phyloP scores from a whole-genome alignment of 306 rosid genomes.

The Cicer arietinum region DNA sequence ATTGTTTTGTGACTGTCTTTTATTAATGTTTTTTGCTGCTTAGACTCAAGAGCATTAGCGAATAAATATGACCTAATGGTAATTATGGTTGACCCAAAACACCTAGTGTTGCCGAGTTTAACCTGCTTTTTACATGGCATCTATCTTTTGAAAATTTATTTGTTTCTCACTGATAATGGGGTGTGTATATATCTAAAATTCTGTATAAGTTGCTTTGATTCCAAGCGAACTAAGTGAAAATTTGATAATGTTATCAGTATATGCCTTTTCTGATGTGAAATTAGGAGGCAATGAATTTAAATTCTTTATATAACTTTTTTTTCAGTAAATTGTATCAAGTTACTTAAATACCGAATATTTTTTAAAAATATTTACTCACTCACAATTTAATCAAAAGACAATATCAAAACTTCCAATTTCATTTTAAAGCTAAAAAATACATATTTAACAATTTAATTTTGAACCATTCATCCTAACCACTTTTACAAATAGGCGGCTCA shows the following conservation, averaged over 20 bases:
- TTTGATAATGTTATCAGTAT: not conserved
- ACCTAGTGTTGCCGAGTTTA: conserved; percentile 20
- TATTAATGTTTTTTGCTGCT: not conserved
- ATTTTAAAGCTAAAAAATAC: too few relatives aligned
- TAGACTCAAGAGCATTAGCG: not conserved
- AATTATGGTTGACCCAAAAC: conserved; percentile 19
- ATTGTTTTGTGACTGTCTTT: not conserved
- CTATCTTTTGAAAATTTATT: conserved; percentile 6
- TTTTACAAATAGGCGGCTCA: too few relatives aligned
- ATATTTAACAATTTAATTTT: too few relatives aligned
- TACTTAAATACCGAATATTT: too few relatives aligned
- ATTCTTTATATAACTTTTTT: too few relatives aligned
- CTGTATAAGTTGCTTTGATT: conserved; percentile 33
- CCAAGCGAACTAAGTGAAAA: conserved; percentile 19
- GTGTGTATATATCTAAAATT: not conserved
- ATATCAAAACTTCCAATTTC: too few relatives aligned
- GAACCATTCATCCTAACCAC: too few relatives aligned
- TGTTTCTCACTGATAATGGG: not conserved
- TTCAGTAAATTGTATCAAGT: too few relatives aligned
- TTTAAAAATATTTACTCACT: too few relatives aligned
- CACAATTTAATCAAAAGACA: too few relatives aligned
- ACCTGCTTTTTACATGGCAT: conserved; percentile 29
- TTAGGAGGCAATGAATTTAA: too few relatives aligned
- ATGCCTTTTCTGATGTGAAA: not conserved
- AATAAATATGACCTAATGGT: not conserved